Conservation (phyloP, 345 rosid genomes). For the Murraya paniculata region DNA sequence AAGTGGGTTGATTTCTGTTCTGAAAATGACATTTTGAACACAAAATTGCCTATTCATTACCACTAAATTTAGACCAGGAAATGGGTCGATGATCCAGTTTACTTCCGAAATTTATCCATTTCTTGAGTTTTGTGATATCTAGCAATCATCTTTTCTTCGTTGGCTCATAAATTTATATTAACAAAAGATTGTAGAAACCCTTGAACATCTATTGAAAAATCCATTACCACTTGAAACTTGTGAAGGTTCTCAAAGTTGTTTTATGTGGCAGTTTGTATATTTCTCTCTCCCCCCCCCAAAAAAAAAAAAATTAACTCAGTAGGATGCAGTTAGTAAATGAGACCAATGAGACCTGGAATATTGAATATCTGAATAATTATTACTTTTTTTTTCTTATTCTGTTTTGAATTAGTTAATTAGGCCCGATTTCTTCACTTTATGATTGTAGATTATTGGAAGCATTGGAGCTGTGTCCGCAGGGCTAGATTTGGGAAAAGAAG, state of each 20-base stretch:
- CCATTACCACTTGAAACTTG: not conserved
- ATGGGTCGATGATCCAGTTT: not conserved
- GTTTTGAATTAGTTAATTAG: not conserved
- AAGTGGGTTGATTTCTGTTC: not conserved
- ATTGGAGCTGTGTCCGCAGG: constrained; percentile 91
- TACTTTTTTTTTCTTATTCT: not conserved
- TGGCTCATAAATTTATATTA: not conserved
- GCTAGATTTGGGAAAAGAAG: constrained; percentile 87
- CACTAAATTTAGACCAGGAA: not conserved
- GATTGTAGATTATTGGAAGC: constrained; percentile 72
- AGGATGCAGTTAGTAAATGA: not conserved
- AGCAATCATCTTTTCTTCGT: not conserved
- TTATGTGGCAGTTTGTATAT: not conserved
- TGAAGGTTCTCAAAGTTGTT: not conserved
- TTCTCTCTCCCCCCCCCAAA: no score
- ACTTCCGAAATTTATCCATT: not conserved
- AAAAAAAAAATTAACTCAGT: not conserved
- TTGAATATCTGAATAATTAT: not conserved
- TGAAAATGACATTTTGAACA: not conserved
- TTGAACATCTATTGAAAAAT: not conserved
- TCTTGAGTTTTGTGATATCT: not conserved
- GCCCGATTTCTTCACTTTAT: not conserved
- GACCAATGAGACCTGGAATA: not conserved
- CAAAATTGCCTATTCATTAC: not conserved
- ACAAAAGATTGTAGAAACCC: not conserved